Percentiles rank a stretch among this genome's conserved stretches.
These are phyloP conservation scores for Scheffersomyces cryptocercus DNA, from an alignment of 1,139 yeast species.

Conservation along the genomic window DNA sequence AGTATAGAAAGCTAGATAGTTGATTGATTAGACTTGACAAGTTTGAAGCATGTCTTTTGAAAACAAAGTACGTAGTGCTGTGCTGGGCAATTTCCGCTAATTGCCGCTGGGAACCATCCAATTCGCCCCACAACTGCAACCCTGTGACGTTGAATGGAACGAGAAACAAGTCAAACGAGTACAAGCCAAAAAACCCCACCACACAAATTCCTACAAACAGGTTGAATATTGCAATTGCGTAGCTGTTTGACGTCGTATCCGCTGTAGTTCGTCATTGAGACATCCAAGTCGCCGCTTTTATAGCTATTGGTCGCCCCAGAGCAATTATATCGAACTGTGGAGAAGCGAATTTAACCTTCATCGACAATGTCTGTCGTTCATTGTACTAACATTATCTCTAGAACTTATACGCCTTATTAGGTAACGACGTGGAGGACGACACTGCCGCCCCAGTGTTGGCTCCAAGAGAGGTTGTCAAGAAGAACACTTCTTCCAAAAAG, in stretches of 20 bases:
- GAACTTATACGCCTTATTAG: slow-evolving; percentile 53
- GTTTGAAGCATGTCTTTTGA: slow-evolving; percentile 43
- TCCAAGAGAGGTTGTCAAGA: slow-evolving; percentile 78
- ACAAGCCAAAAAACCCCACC: too few relatives aligned
- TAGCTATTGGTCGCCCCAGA: too few relatives aligned
- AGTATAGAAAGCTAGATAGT: slow-evolving; percentile 3
- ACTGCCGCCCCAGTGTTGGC: slow-evolving; percentile 39
- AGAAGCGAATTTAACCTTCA: neutral
- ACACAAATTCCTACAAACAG: too few relatives aligned
- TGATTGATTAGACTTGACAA: slow-evolving; percentile 5
- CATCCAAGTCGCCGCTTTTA: too few relatives aligned
- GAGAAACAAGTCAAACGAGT: too few relatives aligned
- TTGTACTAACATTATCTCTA: slow-evolving; percentile 22
- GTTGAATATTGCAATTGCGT: too few relatives aligned
- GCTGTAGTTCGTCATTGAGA: too few relatives aligned
- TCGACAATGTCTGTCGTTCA: neutral
- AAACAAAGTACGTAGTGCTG: slow-evolving; percentile 46
- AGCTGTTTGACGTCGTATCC: too few relatives aligned
- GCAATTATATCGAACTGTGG: neutral
- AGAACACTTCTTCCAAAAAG: slow-evolving; percentile 85
- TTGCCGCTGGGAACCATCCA: too few relatives aligned
- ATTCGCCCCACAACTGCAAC: too few relatives aligned
- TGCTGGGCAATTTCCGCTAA: too few relatives aligned
- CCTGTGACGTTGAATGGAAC: too few relatives aligned
- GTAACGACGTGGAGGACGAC: slow-evolving; percentile 82